Percentiles rank a stretch among this genome's conserved stretches.
Evolutionary conservation across 129 eudicot genomes (phyloP).

Genomic region (Cynara cardunculus): DNA sequence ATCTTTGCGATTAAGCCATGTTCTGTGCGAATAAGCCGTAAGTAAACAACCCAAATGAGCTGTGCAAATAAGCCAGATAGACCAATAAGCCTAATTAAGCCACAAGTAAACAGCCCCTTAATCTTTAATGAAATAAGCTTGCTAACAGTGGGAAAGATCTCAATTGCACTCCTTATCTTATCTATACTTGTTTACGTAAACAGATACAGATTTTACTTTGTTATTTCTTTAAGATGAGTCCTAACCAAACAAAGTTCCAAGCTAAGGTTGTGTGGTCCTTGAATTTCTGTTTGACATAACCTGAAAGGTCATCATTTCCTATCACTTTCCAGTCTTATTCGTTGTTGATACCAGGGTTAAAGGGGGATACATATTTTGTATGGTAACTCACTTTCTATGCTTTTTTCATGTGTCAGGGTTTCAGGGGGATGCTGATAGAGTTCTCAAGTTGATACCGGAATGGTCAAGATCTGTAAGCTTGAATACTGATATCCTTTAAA

Average conservation of each 20-base stretch:
- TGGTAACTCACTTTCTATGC: not conserved
- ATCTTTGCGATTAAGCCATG: too few relatives aligned
- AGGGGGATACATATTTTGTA: too few relatives aligned
- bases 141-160: not conserved
- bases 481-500: constrained; percentile 7
- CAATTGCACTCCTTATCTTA: not conserved
- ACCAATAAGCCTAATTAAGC: too few relatives aligned
- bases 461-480: constrained; percentile 77
- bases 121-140: not conserved
- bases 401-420: constrained; percentile 24
- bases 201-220: not conserved
- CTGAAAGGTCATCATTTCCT: not conserved
- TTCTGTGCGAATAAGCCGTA: too few relatives aligned
- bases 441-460: constrained; percentile 74
- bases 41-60: too few relatives aligned
- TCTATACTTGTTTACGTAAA: too few relatives aligned
- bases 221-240: not conserved
- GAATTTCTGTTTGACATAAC: not conserved
- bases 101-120: too few relatives aligned
- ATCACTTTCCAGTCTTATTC: too few relatives aligned
- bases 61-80: too few relatives aligned
- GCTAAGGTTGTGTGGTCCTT: not conserved
- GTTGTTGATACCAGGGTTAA: too few relatives aligned
- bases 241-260: too few relatives aligned
- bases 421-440: constrained; percentile 50